Base-by-base conservation (phyloP, 495 filamentous ascomycete species). In the Daldinia caldariorum region DNA sequence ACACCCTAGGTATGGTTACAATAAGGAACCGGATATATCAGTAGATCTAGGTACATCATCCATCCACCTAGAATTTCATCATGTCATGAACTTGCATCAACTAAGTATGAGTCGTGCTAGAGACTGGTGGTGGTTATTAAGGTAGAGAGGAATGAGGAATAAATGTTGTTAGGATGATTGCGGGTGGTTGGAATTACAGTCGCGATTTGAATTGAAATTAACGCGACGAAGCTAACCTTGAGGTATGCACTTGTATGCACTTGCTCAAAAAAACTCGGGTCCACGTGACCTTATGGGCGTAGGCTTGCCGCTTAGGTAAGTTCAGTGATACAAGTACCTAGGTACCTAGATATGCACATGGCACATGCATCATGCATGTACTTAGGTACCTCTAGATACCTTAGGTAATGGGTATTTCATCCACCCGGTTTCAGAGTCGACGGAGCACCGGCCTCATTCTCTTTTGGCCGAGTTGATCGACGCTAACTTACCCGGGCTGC, bases 281-380 rank as follows among this genome's bases (percentile, higher is more conserved):
- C 55, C 74, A 76, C 74, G 71, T 76, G 74, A 63, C 37, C n/a
- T 20, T 20, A n/a, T n/a, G n/a, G n/a, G n/a, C n/a, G n/a, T n/a
- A n/a, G n/a, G n/a, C n/a, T n/a, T n/a, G n/a, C n/a, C n/a, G n/a
- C n/a, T n/a, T n/a, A n/a, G n/a, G n/a, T n/a, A n/a, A n/a, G n/a
- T n/a, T n/a, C n/a, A n/a, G n/a, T n/a, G n/a, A n/a, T n/a, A n/a
- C n/a, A n/a, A n/a, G n/a, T n/a, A n/a, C n/a, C n/a, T n/a, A n/a
- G n/a, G n/a, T n/a, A n/a, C n/a, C n/a, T n/a, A n/a, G n/a, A n/a
- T n/a, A n/a, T n/a, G n/a, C n/a, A n/a, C n/a, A n/a, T n/a, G n/a
- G n/a, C n/a, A n/a, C n/a, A n/a, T n/a, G n/a, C n/a, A n/a, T n/a
- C n/a, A n/a, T n/a, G n/a, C n/a, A n/a, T 26, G 26, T 26, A 26